Conservation (phyloP, 139 green algal species). For the Pleodorina starrii region DNA sequence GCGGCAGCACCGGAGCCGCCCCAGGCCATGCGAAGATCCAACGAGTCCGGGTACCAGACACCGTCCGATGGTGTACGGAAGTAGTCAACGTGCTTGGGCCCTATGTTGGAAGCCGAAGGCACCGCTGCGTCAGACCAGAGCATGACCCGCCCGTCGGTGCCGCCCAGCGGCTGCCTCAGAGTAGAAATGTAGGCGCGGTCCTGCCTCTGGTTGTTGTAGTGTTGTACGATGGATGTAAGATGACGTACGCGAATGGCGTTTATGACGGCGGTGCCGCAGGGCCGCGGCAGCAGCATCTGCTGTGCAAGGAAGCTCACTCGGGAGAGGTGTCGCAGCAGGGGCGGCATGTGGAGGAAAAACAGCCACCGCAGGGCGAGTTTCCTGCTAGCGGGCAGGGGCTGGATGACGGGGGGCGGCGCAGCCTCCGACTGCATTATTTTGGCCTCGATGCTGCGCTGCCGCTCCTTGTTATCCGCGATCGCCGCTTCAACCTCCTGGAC, state of each 20-base stretch:
- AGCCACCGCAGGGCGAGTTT: slow-evolving; percentile 51
- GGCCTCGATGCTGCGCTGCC: no score
- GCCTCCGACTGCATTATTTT: not conserved
- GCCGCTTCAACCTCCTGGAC: not conserved
- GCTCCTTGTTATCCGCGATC: not conserved
- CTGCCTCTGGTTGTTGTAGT: slow-evolving; percentile 49
- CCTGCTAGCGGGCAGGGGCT: slow-evolving; percentile 57
- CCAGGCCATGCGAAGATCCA: slow-evolving; percentile 59
- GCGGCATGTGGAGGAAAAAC: slow-evolving; percentile 72
- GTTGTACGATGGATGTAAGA: not conserved
- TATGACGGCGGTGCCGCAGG: not conserved
- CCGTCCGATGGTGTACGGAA: slow-evolving; percentile 36
- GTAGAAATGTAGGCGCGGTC: not conserved
- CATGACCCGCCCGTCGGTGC: not conserved
- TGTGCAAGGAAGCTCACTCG: slow-evolving; percentile 63
- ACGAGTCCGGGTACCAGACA: slow-evolving; percentile 65
- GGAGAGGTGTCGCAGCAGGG: slow-evolving; percentile 57
- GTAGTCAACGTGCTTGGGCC: slow-evolving; percentile 51
- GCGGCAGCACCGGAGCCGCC: slow-evolving; percentile 41
- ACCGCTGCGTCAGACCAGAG: not conserved
- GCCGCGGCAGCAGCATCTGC: slow-evolving; percentile 65
- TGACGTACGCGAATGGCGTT: not conserved
- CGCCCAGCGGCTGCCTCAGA: not conserved
- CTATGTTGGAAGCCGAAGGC: not conserved
- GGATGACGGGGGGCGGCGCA: slow-evolving; percentile 57